phyloP scores from a whole-genome alignment of 2,329 filamentous ascomycete genomes.

The Tolypocladium paradoxum region DNA sequence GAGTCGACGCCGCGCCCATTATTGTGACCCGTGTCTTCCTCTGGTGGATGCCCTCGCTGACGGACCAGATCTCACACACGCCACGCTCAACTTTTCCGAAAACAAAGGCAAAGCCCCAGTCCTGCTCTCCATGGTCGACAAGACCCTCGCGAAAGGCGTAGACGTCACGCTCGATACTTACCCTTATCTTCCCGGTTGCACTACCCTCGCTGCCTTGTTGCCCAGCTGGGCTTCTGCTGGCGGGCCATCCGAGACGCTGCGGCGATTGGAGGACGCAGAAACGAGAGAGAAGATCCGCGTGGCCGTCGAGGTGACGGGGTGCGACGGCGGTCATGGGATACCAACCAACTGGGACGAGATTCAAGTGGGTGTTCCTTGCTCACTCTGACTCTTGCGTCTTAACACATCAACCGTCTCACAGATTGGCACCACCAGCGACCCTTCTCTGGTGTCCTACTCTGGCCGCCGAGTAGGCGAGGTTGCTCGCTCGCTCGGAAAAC shows the following conservation, averaged over 20 bases:
- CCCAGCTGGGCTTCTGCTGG: conserved; percentile 14
- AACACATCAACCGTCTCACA: not conserved
- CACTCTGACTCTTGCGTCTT: not conserved
- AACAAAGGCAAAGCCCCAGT: conserved; percentile 12
- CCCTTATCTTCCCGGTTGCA: conserved; percentile 13
- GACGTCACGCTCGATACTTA: conserved; percentile 14
- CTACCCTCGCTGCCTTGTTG: conserved; percentile 11
- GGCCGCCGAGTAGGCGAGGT: conserved; percentile 10
- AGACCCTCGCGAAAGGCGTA: conserved; percentile 6
- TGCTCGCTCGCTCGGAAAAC: conserved; percentile 4
- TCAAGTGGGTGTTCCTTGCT: conserved; percentile 4
- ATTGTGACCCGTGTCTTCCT: too few species aligned
- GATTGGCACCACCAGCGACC: conserved; percentile 8
- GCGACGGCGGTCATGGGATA: conserved; percentile 15
- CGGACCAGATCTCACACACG: conserved; percentile 11
- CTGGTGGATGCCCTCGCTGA: not conserved
- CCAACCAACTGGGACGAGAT: conserved; percentile 15
- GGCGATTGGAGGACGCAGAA: conserved; percentile 8
- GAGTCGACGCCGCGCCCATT: not conserved
- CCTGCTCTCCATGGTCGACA: conserved; percentile 11
- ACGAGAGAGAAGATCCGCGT: conserved; percentile 11
- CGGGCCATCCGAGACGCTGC: conserved; percentile 10
- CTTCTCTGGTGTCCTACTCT: conserved; percentile 7
- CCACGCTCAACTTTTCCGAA: conserved; percentile 13
- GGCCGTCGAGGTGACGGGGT: conserved; percentile 11